Evolutionary conservation across 148 eudicot species (phyloP), one percentile per base, ranked within the genome.

Genomic region (Rheum nobile): DNA sequence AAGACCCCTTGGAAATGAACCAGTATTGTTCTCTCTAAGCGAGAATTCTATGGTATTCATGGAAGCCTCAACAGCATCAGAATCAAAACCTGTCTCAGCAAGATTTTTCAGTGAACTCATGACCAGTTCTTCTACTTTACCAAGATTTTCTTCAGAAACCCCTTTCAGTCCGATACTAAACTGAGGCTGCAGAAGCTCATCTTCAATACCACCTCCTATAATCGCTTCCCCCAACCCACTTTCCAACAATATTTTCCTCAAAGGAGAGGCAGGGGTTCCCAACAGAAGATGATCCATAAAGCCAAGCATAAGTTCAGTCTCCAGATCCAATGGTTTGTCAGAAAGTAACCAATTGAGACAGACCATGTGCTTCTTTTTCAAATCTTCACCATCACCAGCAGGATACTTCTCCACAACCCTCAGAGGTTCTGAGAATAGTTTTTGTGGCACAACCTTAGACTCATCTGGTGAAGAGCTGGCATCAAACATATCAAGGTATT

Each of bases 181-280:
- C 59, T 85, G 87, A 65, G 98, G 98, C 80, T 95, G 98, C 72
- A 95, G 89, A 42, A 95, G 97, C 77, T 91, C 97, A 77, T 83
- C 90, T 68, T 95, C 98, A 72, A 91, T 67, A 57, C 98, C 98
- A 67, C 97, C 97, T 28, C 98, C 98, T 83, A 95, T 83, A 68
- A 91, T 91, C 48, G 98, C 98, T 73, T 90, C 98, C 77, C 98
- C 98, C n/a, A 91, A 80, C 74, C 97, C 85, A 85, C 98, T 91
- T 82, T 95, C 98, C 74, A 95, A 80, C 75, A 95, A 83, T 52
- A 82, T 86, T 86, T 95, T 95, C 83, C 98, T 87, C 77, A 95
- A 88, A 68, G 98, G 98, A 76, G 98, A 88, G 67, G 98, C 98
- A 69, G 98, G 98, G 74, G 98, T 91, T 74, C 96, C 98, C 87